These are phyloP conservation scores for Aspergillus novoparasiticus DNA, from an alignment of 2,329 filamentous ascomycete species.

Conservation along the genomic window DNA sequence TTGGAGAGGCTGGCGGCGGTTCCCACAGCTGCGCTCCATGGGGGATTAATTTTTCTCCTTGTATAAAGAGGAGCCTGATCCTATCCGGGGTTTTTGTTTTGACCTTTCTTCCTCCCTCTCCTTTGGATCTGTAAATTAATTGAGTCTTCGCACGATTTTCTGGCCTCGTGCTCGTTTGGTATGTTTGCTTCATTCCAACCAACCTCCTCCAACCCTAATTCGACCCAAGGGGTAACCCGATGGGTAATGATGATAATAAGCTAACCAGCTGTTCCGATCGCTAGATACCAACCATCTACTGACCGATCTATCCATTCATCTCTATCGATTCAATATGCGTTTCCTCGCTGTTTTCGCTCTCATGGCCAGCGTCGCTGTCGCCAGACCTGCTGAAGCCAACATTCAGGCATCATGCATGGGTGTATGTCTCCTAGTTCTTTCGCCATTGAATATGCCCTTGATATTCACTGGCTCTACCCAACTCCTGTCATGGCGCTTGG, in stretches of 20 bases:
- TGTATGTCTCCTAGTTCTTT: conserved; percentile 5
- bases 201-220: not conserved
- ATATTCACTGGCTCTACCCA: not conserved
- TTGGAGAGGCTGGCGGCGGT: not conserved
- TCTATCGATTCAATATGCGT: conserved; percentile 11
- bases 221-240: not conserved
- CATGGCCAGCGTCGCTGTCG: conserved; percentile 8
- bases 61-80: not conserved
- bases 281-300: not conserved
- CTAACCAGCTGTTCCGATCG: not conserved
- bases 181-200: not conserved
- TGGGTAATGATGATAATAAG: not conserved
- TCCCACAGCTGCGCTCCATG: not conserved
- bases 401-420: conserved; percentile 9
- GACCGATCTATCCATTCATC: not conserved
- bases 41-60: conserved; percentile 3
- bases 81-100: not conserved
- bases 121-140: not conserved
- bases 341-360: conserved; percentile 15
- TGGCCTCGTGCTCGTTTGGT: not conserved
- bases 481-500: not conserved
- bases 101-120: not conserved
- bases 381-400: conserved; percentile 10
- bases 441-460: not conserved
- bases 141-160: not conserved